A percentile compares a stretch with the other conserved stretches of the same genome.
Conservation (phyloP, 345 rosid genomes). For the Eucalyptus globulus region DNA sequence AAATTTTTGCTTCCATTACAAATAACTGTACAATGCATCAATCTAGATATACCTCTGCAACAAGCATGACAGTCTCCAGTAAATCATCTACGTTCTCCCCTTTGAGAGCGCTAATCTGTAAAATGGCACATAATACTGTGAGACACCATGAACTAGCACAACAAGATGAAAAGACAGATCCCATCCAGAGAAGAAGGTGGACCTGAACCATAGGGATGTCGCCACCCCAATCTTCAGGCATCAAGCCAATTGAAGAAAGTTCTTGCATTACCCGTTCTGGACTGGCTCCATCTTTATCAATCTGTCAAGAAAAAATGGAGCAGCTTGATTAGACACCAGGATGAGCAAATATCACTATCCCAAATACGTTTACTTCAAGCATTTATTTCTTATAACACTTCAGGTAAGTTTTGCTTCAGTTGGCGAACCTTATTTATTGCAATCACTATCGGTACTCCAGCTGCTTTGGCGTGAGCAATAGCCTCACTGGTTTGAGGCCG, state of each 20-base stretch:
- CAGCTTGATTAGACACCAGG: not conserved
- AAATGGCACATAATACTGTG: constrained; percentile 3
- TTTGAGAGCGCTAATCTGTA: constrained; percentile 95
- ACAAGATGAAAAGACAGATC: not conserved
- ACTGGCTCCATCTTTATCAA: constrained; percentile 96
- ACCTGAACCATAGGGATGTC: constrained; percentile 97
- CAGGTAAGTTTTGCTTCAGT: not conserved
- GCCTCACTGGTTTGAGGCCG: constrained; percentile 99
- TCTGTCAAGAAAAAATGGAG: constrained; percentile 21
- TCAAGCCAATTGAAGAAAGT: constrained; percentile 89
- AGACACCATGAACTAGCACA: not conserved
- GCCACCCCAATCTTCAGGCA: constrained; percentile 99
- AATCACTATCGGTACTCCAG: constrained; percentile 87
- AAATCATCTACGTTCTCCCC: constrained; percentile 78
- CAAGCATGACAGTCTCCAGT: constrained; percentile 95
- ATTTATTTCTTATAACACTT: not conserved
- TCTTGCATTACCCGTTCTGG: constrained; percentile 97
- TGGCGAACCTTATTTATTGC: constrained; percentile 81
- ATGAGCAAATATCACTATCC: not conserved
- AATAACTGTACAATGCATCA: not conserved
- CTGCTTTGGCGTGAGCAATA: constrained; percentile 96
- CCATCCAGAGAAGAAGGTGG: not conserved
- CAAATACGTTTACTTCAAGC: not conserved
- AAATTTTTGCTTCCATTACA: not conserved
- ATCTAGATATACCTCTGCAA: constrained; percentile 61